Evolutionary conservation across 164 flowering plant genomes (phyloP), one percentile per base, ranked within the genome.

Genomic region (Akebia trifoliata): DNA sequence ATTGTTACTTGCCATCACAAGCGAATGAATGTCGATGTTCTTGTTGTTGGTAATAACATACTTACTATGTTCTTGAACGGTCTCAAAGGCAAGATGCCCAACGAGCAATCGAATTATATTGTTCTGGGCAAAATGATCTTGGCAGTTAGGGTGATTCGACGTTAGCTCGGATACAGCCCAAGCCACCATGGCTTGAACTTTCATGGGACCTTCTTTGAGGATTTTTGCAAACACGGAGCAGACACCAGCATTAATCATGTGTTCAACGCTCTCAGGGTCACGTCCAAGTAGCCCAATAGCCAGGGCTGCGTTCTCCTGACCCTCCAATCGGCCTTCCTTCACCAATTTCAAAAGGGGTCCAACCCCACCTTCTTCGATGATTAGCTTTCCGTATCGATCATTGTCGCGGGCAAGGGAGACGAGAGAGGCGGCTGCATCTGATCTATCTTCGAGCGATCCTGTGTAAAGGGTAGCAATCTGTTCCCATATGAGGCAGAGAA

Each of bases 1-100:
- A 15, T 85, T 71, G 43, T 65, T 57, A 10, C 32, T 88, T 0
- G 86, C 86, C 75, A 81, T 60, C 4, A 84, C 52, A 18, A 81
- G 76, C 0, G 86, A 75, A 69, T 85, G 91, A 29, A 85, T 77
- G 61, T 74, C 39, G 8, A 5, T 14, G 37, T 15, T 20, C 8
- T 79, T 78, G 40, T 74, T 77, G 54, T 64, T 74, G 5, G 76
- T 69, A 26, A 86, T 73, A 0, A 82, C 77, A 36, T 90, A 90
- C 75, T 81, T 87, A 55, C 95, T 90, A 42, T 90, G 97, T 56
- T 87, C 97, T 44, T 83, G 95, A 32, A 90, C 74, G 11, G 97
- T 90, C 70, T 87, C 97, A 54, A 86, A 87, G 0, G 92, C 95
- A 0, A 90, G 76, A 69, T 86, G 95, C 22, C 92, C 71, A 0